These are phyloP conservation scores for Limonium bicolor DNA, from an alignment of 148 eudicot genomes.

Conservation along the genomic window DNA sequence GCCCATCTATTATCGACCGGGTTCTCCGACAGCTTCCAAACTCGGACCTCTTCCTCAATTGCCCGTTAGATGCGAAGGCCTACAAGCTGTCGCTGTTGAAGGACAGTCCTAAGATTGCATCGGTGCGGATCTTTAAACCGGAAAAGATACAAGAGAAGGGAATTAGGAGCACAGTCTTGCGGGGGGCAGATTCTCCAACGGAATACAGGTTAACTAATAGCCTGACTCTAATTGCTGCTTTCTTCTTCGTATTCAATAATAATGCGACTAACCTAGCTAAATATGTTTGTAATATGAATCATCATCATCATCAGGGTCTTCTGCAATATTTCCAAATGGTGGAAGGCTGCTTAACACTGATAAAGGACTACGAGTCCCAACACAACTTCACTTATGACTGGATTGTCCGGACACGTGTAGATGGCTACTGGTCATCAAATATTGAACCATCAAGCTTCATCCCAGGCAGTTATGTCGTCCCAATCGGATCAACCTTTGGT, in stretches of 20 bases:
- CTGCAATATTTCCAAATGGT: constrained; percentile 75
- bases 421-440: constrained; percentile 65
- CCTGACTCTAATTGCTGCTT: not conserved
- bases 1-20: constrained; percentile 54
- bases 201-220: constrained; percentile 82
- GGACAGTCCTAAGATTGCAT: constrained; percentile 24
- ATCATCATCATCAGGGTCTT: no score
- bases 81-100: constrained; percentile 44
- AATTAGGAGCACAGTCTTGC: constrained; percentile 51
- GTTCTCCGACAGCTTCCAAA: constrained; percentile 33
- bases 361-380: constrained; percentile 31
- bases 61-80: constrained; percentile 48
- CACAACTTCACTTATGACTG: constrained; percentile 70
- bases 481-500: constrained; percentile 58
- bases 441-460: constrained; percentile 37
- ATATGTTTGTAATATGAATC: no score
- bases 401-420: constrained; percentile 81
- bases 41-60: constrained; percentile 57
- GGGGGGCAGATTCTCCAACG: constrained; percentile 59
- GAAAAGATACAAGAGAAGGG: constrained; percentile 31
- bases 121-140: constrained; percentile 43
- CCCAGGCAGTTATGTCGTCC: constrained; percentile 45
- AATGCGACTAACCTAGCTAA: no score
- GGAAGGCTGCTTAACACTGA: constrained; percentile 74
- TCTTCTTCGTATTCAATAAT: no score